These are phyloP conservation scores for Fusarium tjaetaba DNA, from an alignment of 2,329 filamentous ascomycete genomes.

Conservation along the genomic window DNA sequence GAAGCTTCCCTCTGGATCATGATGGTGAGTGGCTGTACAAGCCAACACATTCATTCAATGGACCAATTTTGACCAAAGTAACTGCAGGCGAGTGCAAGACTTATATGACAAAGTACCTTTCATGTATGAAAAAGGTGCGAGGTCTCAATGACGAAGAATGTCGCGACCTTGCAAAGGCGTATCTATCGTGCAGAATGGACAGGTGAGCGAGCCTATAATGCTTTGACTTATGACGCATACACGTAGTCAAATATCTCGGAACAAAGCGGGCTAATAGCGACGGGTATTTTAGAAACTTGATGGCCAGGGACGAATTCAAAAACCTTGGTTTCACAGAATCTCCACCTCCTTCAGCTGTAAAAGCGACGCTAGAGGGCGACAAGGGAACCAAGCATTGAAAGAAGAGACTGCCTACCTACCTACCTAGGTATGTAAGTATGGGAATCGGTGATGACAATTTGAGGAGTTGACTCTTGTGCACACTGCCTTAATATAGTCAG, in stretches of 20 bases:
- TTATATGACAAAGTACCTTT: conserved; percentile 85
- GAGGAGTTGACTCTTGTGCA: not conserved
- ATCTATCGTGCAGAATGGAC: conserved; percentile 94
- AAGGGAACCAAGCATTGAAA: conserved; percentile 51
- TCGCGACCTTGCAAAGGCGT: conserved; percentile 85
- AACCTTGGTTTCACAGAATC: conserved; percentile 79
- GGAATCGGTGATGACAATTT: conserved; percentile 36
- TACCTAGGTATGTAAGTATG: conserved; percentile 25
- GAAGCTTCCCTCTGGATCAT: conserved; percentile 93
- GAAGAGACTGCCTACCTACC: conserved; percentile 37
- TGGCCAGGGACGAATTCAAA: conserved; percentile 94
- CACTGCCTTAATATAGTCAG: not conserved
- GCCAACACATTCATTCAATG: not conserved
- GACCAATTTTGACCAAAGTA: conserved; percentile 8
- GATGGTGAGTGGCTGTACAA: conserved; percentile 62
- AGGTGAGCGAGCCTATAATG: conserved; percentile 67
- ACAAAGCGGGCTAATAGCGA: conserved; percentile 29
- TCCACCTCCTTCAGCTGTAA: conserved; percentile 32
- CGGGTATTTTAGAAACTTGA: conserved; percentile 75
- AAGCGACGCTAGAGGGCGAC: conserved; percentile 47
- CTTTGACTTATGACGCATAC: conserved; percentile 20
- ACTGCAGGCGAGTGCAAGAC: conserved; percentile 86
- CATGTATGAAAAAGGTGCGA: conserved; percentile 84
- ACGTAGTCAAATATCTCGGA: conserved; percentile 14
- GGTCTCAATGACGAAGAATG: conserved; percentile 90